phyloP scores from a whole-genome alignment of 1,139 yeast species.

The Wickerhamomyces sp. region DNA sequence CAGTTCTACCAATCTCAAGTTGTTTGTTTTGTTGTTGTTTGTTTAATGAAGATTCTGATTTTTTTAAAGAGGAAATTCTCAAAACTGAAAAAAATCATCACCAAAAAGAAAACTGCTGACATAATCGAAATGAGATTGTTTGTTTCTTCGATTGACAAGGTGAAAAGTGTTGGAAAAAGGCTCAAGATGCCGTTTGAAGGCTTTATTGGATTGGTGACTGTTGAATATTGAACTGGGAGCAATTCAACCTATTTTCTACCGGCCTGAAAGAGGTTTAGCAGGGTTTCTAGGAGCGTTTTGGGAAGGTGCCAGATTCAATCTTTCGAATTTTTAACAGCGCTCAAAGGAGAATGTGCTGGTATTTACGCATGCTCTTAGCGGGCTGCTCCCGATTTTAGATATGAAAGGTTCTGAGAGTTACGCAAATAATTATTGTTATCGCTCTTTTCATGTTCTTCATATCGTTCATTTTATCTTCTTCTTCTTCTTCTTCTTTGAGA shows the following conservation, averaged over 20 bases:
- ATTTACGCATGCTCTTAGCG: neutral
- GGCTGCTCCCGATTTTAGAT: neutral
- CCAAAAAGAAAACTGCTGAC: neutral
- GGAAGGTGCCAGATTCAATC: neutral
- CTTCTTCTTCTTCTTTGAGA: no score
- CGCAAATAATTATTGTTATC: neutral
- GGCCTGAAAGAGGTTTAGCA: neutral
- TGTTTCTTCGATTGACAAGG: no score
- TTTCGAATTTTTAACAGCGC: neutral
- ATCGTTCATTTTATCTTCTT: no score
- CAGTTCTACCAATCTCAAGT: neutral
- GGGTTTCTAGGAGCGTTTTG: neutral
- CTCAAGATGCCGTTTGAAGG: no score
- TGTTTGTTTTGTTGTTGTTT: neutral
- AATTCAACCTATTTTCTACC: no score
- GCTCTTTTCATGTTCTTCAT: no score
- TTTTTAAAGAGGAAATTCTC: neutral
- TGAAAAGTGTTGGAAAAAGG: no score
- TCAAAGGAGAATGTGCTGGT: neutral
- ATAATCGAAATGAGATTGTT: neutral
- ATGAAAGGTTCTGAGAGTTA: neutral
- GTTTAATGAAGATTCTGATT: neutral
- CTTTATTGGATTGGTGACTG: no score
- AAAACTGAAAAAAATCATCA: neutral
- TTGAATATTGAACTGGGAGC: no score